A percentile compares a stretch with the other conserved stretches of the same genome.
Evolutionary conservation across 1,139 yeast species (phyloP).

Genomic region (Geotrichum histeridarum): DNA sequence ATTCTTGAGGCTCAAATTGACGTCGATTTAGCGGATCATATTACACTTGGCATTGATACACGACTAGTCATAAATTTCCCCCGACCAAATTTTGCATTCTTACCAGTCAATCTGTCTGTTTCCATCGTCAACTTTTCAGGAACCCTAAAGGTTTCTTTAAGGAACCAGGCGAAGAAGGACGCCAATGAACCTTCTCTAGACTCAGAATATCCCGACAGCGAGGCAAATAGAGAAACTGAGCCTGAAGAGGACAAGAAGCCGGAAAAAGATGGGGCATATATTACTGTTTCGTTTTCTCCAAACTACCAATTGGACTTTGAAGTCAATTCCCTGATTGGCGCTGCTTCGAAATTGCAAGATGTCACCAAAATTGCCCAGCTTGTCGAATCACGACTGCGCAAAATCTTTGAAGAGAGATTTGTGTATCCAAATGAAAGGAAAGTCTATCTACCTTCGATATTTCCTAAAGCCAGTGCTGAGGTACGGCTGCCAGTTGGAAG

Average conservation of each 20-base stretch:
- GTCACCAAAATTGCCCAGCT: constrained; percentile 86
- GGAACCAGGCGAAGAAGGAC: constrained; percentile 34
- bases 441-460: constrained; percentile 74
- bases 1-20: constrained; percentile 80
- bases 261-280: constrained; percentile 46
- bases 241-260: constrained; percentile 14
- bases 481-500: neutral
- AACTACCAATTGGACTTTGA: constrained; percentile 85
- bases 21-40: constrained; percentile 83
- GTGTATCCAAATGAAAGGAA: constrained; percentile 91
- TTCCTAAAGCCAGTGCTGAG: constrained; percentile 50
- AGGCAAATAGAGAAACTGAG: constrained; percentile 19
- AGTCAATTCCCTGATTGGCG: constrained; percentile 81
- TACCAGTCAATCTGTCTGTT: constrained; percentile 78
- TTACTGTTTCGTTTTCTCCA: constrained; percentile 85
- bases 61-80: constrained; percentile 79
- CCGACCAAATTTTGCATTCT: constrained; percentile 66
- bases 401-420: constrained; percentile 89
- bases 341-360: constrained; percentile 78
- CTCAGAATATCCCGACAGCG: constrained; percentile 11
- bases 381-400: constrained; percentile 73
- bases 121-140: constrained; percentile 93
- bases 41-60: constrained; percentile 87
- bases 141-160: constrained; percentile 71
- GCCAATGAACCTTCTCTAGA: constrained; percentile 18